Evolutionary conservation across 2,329 filamentous ascomycete genomes (phyloP).

Genomic region (Colletotrichum sp.): DNA sequence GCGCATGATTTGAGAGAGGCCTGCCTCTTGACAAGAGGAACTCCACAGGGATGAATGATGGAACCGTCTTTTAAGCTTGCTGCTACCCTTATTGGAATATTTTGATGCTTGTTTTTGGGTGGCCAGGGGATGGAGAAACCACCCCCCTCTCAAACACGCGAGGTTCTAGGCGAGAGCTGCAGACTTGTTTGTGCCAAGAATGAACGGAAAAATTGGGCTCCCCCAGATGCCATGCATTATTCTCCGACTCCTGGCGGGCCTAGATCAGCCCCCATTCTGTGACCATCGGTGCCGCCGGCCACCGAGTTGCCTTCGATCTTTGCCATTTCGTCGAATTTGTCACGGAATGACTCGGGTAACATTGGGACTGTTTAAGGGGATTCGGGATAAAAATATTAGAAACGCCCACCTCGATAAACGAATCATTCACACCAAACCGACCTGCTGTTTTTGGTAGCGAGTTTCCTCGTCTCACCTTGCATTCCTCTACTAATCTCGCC

Average conservation of each 20-base stretch:
- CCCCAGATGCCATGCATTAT: background rate
- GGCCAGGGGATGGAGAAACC: background rate
- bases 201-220: constrained; percentile 2
- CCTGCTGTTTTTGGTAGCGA: background rate
- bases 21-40: background rate
- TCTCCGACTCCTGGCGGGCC: background rate
- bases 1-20: background rate
- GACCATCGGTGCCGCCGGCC: background rate
- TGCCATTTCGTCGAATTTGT: constrained; percentile 8
- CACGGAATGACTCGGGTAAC: constrained; percentile 1
- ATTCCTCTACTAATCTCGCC: background rate
- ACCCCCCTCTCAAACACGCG: constrained; percentile 1
- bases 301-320: background rate
- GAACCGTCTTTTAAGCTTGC: background rate
- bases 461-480: background rate
- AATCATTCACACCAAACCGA: background rate
- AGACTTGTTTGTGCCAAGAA: constrained; percentile 6
- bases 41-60: background rate
- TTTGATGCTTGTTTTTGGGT: background rate
- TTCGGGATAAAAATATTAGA: background rate
- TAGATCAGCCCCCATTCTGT: background rate
- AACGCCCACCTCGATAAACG: background rate
- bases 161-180: background rate
- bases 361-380: background rate
- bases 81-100: background rate